A percentile compares a stretch with the other conserved stretches of the same genome.
Evolutionary conservation across 1,284 basidiomycete genomes (phyloP).

Genomic region (Leccinum solheimii): DNA sequence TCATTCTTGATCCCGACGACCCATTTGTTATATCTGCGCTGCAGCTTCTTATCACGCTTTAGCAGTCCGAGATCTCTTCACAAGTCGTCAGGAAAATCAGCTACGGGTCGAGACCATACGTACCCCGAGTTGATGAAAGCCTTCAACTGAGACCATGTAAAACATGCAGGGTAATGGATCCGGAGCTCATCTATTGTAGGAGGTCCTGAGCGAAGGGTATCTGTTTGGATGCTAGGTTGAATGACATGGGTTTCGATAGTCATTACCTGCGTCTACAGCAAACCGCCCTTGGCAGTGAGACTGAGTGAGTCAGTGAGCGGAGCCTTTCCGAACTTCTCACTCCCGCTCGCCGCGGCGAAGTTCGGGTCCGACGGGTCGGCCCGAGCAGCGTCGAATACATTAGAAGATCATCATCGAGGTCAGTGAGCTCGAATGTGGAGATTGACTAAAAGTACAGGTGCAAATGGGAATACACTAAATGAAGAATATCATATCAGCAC

Average conservation of each 20-base stretch:
- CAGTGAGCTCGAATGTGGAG: not conserved
- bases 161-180: constrained; percentile 67
- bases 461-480: constrained; percentile 14
- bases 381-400: not conserved
- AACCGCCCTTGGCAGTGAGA: not conserved
- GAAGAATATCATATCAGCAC: not conserved
- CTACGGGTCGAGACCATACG: constrained; percentile 12
- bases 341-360: not conserved
- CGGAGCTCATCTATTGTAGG: constrained; percentile 68
- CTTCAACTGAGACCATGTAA: constrained; percentile 74
- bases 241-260: constrained; percentile 23
- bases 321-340: not conserved
- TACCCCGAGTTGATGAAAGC: constrained; percentile 77
- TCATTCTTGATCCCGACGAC: constrained; percentile 49
- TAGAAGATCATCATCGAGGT: not conserved
- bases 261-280: constrained; percentile 14
- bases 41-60: constrained; percentile 69
- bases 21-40: constrained; percentile 67
- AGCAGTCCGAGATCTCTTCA: constrained; percentile 72
- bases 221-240: constrained; percentile 1
- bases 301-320: not conserved
- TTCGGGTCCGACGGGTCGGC: not conserved
- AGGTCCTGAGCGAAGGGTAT: constrained; percentile 41
- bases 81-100: constrained; percentile 2
- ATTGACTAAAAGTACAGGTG: constrained; percentile 20